A percentile compares a stretch with the other conserved stretches of the same genome.
phyloP scores from a whole-genome alignment of 164 flowering plant genomes.

The Saururus chinensis region DNA sequence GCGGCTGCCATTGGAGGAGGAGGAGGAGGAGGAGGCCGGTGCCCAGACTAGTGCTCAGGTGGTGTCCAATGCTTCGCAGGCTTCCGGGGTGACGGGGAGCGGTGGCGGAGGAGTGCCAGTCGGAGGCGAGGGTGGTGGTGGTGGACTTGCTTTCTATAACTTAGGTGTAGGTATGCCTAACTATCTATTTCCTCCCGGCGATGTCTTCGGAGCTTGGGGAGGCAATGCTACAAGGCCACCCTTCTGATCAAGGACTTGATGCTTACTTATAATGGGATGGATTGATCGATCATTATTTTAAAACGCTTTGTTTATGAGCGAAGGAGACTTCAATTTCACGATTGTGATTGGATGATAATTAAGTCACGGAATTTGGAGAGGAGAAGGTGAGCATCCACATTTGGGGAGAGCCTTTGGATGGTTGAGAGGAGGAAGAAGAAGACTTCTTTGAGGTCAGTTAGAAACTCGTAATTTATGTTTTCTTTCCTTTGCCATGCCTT shows the following conservation, averaged over 20 bases:
- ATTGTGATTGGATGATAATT: no score
- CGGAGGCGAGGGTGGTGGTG: conserved; percentile 9
- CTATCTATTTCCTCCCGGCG: conserved; percentile 25
- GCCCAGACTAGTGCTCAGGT: not conserved
- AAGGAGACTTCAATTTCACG: no score
- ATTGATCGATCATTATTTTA: no score
- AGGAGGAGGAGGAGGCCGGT: conserved; percentile 4
- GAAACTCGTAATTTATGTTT: no score
- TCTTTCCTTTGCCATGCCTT: no score
- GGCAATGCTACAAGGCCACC: conserved; percentile 37
- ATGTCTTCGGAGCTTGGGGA: conserved; percentile 28
- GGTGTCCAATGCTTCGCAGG: conserved; percentile 26
- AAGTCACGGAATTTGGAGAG: not conserved
- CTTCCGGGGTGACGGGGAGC: conserved; percentile 31
- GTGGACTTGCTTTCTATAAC: conserved; percentile 20
- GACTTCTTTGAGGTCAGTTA: not conserved
- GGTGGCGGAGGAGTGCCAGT: conserved; percentile 8
- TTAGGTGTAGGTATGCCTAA: conserved; percentile 19
- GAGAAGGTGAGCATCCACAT: no score
- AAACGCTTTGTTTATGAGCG: no score
- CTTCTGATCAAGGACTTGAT: conserved; percentile 10
- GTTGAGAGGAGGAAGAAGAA: not conserved
- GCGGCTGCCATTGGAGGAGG: conserved; percentile 25
- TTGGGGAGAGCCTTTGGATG: no score
- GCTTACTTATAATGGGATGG: not conserved